Base-by-base conservation (phyloP, 2,329 filamentous ascomycete genomes). In the Aureobasidium namibiae region DNA sequence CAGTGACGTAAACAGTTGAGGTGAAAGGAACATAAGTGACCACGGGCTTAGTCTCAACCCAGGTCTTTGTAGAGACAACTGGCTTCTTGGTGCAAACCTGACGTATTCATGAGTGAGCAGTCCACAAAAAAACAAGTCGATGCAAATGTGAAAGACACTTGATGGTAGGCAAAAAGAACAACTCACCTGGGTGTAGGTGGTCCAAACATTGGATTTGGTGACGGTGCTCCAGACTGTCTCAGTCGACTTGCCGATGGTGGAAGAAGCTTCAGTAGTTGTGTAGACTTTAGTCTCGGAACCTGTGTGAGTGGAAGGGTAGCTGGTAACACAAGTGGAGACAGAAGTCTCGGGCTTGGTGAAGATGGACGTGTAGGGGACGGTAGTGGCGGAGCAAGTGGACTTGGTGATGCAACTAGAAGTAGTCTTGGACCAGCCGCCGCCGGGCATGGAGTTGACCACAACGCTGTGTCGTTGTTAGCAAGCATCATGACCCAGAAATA, bases 401-500 rank as follows among this genome's bases (percentile, higher is more conserved):
- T 44, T 44, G 46, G 56, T 59, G n/a, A 59, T 59, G 46, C 56
- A 59, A 29, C 38, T 45, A 1, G 56, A 59, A 2, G 18, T 50
- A 2, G 56, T 50, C 14, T 34, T 26, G 18, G 5, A 14, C 44
- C 56, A 49, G 33, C 56, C 56, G 18, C 34, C 38, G 8, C 56
- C 56, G 4, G 56, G 56, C 45, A 59, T 33, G 31, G 56, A 45
- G 13, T 42, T 34, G 46, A 59, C 56, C n/a, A 33, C 16, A 36
- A 29, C 46, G 38, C 56, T 59, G 56, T 13, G 5, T 26, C 4
- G 7, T 29, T 26, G 48, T 52, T 13, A 52, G 48, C 11, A 2
- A 10, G 9, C 2, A 26, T 26, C 21, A 52, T n/a, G 23, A 5
- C 6, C 11, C 9, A 9, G 4, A 9, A 2, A 9, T 49, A 5